Conservation (phyloP, 768 basidiomycete species). For the Suillus sp. region DNA sequence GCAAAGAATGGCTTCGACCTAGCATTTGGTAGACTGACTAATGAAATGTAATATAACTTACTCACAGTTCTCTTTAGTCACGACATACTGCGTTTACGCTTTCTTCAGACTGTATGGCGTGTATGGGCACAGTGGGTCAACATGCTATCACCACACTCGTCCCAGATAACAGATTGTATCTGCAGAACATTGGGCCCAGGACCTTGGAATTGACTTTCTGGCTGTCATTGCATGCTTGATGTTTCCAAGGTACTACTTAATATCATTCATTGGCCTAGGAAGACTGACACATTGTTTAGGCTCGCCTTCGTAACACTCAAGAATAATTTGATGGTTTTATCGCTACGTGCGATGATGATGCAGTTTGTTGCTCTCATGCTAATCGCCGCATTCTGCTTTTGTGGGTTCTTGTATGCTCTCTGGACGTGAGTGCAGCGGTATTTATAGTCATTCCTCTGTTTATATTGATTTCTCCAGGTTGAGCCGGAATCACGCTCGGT, state of each 20-base stretch:
- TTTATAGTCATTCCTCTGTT: background rate
- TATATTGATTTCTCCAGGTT: conserved; percentile 42
- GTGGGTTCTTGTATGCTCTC: conserved; percentile 89
- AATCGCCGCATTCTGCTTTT: conserved; percentile 88
- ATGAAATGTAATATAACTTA: background rate
- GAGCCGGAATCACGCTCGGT: conserved; percentile 62
- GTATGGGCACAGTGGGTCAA: conserved; percentile 57
- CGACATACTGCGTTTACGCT: conserved; percentile 76
- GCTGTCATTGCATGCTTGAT: conserved; percentile 89
- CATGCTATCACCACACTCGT: background rate
- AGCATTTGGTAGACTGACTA: conserved; percentile 65
- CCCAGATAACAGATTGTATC: conserved; percentile 10
- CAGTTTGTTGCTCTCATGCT: conserved; percentile 86
- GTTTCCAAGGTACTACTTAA: conserved; percentile 68
- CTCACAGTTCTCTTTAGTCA: conserved; percentile 48
- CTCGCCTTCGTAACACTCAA: conserved; percentile 90
- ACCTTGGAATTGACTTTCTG: conserved; percentile 77
- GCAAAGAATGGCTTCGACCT: conserved; percentile 88
- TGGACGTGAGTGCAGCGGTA: conserved; percentile 71
- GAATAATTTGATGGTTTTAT: conserved; percentile 77
- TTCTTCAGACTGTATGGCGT: conserved; percentile 79
- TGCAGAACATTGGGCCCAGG: conserved; percentile 64
- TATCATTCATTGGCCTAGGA: background rate
- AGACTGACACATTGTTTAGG: conserved; percentile 39
- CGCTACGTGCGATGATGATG: conserved; percentile 88